These are phyloP conservation scores for Pseudogymnoascus sp. DNA, from an alignment of 2,329 filamentous ascomycete species.

Conservation along the genomic window DNA sequence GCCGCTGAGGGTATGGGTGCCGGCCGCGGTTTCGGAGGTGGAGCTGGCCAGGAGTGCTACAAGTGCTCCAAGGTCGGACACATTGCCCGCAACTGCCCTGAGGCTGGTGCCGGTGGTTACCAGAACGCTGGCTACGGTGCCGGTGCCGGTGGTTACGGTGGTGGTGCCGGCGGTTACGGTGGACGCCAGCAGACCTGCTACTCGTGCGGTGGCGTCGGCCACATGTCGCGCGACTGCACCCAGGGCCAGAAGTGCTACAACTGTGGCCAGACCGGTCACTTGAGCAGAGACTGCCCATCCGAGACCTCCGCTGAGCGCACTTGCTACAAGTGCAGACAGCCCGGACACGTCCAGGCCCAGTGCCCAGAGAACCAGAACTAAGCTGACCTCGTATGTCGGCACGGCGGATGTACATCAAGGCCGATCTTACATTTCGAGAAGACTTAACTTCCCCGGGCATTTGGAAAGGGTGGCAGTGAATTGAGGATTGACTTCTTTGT, in stretches of 20 bases:
- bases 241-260: constrained; percentile 99
- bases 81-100: constrained; percentile 85
- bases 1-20: constrained; percentile 26
- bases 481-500: constrained; percentile 13
- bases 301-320: constrained; percentile 87
- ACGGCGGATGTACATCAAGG: constrained; percentile 16
- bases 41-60: constrained; percentile 70
- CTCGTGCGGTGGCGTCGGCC: constrained; percentile 92
- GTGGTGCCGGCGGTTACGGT: constrained; percentile 42
- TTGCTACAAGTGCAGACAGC: constrained; percentile 89
- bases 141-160: constrained; percentile 36
- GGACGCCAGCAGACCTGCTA: constrained; percentile 71
- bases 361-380: constrained; percentile 65
- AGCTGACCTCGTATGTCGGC: constrained; percentile 18
- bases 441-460: constrained; percentile 11
- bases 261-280: constrained; percentile 88
- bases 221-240: constrained; percentile 96
- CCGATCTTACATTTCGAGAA: constrained; percentile 17
- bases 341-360: constrained; percentile 85
- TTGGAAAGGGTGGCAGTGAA: constrained; percentile 12
- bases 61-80: constrained; percentile 97
- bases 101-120: constrained; percentile 51
- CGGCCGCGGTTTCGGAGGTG: constrained; percentile 30
- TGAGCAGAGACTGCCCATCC: constrained; percentile 92
- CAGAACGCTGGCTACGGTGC: constrained; percentile 39